A percentile compares a stretch with the other conserved stretches of the same genome.
These are phyloP conservation scores for Astrephomene gubernaculifera DNA, from an alignment of 139 green algal species.

Conservation along the genomic window DNA sequence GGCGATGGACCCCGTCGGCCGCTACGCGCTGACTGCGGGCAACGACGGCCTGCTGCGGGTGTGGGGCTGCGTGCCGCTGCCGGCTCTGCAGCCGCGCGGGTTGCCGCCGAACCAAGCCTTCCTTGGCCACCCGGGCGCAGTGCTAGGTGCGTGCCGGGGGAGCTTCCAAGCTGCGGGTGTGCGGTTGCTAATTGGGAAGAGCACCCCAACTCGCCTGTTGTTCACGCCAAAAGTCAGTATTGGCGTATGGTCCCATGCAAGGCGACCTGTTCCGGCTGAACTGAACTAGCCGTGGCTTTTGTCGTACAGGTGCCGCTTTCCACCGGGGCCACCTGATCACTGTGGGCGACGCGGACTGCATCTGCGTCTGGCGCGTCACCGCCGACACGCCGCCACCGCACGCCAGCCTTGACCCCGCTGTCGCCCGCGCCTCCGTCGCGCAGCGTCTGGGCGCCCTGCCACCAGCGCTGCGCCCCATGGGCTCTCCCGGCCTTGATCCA, in stretches of 20 bases:
- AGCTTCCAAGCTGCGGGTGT: neutral
- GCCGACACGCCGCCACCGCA: neutral
- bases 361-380: conserved; percentile 51
- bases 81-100: neutral
- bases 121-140: conserved; percentile 59
- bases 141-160: conserved; percentile 50
- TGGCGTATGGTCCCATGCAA: too few relatives aligned
- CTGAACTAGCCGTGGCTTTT: too few relatives aligned
- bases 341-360: conserved; percentile 46
- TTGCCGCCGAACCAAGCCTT: conserved; percentile 59
- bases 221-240: too few relatives aligned
- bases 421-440: neutral
- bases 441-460: conserved; percentile 1
- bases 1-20: conserved; percentile 37
- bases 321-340: conserved; percentile 50
- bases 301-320: conserved; percentile 51
- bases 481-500: neutral
- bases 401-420: neutral
- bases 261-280: too few relatives aligned
- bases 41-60: conserved; percentile 63
- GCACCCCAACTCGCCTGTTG: too few relatives aligned
- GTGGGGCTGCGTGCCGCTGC: conserved; percentile 31
- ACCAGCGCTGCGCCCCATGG: neutral
- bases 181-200: neutral
- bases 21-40: conserved; percentile 56